Conservation (phyloP, 1,284 basidiomycete genomes). For the Boletus nobilissimus region DNA sequence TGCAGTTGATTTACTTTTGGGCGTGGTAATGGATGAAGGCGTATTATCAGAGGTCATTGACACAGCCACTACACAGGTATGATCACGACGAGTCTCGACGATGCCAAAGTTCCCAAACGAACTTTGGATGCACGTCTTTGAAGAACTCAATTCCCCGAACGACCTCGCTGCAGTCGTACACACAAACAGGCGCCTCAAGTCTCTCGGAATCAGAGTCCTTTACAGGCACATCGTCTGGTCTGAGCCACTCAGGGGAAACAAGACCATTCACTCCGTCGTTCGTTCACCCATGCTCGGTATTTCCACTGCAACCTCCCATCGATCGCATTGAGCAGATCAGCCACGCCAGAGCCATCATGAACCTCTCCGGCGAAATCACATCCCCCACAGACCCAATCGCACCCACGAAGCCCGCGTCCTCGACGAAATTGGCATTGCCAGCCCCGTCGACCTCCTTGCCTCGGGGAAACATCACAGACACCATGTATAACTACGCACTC, state of each 20-base stretch:
- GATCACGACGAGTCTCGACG: not conserved
- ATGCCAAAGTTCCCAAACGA: conserved; percentile 40
- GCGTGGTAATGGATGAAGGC: conserved; percentile 21
- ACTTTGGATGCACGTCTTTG: conserved; percentile 42
- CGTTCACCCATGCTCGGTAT: conserved; percentile 43
- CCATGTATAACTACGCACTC: conserved; percentile 44
- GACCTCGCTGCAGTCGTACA: conserved; percentile 49
- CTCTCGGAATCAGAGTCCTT: conserved; percentile 46
- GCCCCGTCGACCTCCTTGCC: conserved; percentile 43
- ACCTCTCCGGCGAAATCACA: conserved; percentile 31
- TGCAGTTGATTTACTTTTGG: conserved; percentile 29
- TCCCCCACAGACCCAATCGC: conserved; percentile 28
- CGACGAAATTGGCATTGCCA: conserved; percentile 38
- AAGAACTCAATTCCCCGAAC: conserved; percentile 41
- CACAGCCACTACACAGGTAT: conserved; percentile 17
- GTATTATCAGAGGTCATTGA: not conserved
- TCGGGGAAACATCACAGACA: conserved; percentile 38
- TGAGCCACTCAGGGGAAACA: conserved; percentile 35
- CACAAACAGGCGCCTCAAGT: conserved; percentile 47
- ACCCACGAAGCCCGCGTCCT: conserved; percentile 41
- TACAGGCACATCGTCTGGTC: conserved; percentile 53
- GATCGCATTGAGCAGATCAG: conserved; percentile 44
- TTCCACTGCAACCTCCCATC: conserved; percentile 36
- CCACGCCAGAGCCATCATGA: conserved; percentile 39
- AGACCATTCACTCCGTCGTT: conserved; percentile 19